Conservation (phyloP, 2,329 filamentous ascomycete species). For the Ophiosphaerella herpotricha region DNA sequence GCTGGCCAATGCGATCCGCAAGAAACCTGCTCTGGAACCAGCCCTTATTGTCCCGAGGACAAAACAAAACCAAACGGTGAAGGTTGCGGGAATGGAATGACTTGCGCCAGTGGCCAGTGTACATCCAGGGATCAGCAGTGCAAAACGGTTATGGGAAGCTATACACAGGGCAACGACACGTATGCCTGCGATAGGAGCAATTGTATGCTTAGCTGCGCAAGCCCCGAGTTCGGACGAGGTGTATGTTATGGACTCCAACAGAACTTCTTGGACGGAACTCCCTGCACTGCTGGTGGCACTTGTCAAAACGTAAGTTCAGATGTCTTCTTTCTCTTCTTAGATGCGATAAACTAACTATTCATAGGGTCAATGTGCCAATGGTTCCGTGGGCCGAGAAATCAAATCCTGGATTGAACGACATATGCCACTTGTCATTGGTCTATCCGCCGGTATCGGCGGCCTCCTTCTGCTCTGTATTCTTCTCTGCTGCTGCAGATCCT, state of each 20-base stretch:
- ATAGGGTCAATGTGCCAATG: slow-evolving; percentile 73
- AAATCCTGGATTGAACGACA: slow-evolving; percentile 76
- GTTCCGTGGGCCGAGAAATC: slow-evolving; percentile 71
- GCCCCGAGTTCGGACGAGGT: slow-evolving; percentile 67
- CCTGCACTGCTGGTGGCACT: slow-evolving; percentile 77
- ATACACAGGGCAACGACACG: slow-evolving; percentile 75
- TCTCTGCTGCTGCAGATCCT: slow-evolving; percentile 67
- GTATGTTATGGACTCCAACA: slow-evolving; percentile 79
- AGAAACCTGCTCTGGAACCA: slow-evolving; percentile 78
- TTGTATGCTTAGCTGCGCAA: slow-evolving; percentile 78
- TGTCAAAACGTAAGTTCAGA: slow-evolving; percentile 68
- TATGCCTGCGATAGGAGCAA: slow-evolving; percentile 74
- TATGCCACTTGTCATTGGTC: slow-evolving; percentile 80
- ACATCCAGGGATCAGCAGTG: slow-evolving; percentile 92
- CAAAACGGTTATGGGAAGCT: slow-evolving; percentile 77
- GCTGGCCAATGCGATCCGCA: slow-evolving; percentile 82
- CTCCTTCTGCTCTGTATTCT: slow-evolving; percentile 68
- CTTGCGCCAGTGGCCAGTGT: slow-evolving; percentile 91
- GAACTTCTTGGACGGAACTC: slow-evolving; percentile 91
- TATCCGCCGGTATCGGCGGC: slow-evolving; percentile 72
- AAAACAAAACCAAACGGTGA: slow-evolving; percentile 70
- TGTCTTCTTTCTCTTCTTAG: background rate
- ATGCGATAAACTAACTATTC: slow-evolving; percentile 6
- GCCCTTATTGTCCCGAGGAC: slow-evolving; percentile 76
- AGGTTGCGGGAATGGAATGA: slow-evolving; percentile 71